Evolutionary conservation across 148 eudicot species (phyloP), one percentile per base, ranked within the genome.

Genomic region (Spergularia bocconei): DNA sequence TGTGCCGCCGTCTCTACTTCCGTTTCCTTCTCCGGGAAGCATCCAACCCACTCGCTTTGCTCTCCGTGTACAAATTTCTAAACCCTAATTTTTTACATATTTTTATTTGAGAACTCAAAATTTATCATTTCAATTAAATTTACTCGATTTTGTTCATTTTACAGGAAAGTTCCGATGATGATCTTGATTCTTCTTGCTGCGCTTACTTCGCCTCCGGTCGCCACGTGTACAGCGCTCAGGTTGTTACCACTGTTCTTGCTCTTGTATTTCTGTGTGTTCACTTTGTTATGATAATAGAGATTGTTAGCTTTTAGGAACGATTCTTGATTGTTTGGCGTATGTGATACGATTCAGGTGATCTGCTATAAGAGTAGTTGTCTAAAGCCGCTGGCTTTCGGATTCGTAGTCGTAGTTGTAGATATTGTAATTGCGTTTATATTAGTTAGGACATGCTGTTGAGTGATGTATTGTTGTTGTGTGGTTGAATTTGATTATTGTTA

Each of bases 41-140:
- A 70, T 86, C 48, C 91, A 90, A 52, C 83, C 91, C 25, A 87
- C 91, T 67, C 91, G 93, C 21, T 89, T 90, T 58, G 87, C 88
- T 66, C 75, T 90, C 52, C 84, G 77, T 82, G 93, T 88, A 54
- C n/a, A 13, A 33, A 14, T 38, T 16, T 56, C 53, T 6, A 66
- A 74, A 53, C 67, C 36, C 63, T 65, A 25, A 76, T 54, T 53
- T 53, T 62, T 16, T 41, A 3, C 16, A 33, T n/a, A 12, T 10
- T 56, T 5, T 56, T 0, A 16, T 56, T 56, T n/a, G 19, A 56
- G 6, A 16, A 12, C 2, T 4, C 19, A 2, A 57, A 7, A 17
- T 57, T 19, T 17, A 57, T 57, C 25, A 9, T 17, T 10, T 57
- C 20, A 7, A 57, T 57, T n/a, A 8, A 61, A 29, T 62, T 62